Conservation (phyloP, 164 flowering plant species). For the Berberis thunbergii region DNA sequence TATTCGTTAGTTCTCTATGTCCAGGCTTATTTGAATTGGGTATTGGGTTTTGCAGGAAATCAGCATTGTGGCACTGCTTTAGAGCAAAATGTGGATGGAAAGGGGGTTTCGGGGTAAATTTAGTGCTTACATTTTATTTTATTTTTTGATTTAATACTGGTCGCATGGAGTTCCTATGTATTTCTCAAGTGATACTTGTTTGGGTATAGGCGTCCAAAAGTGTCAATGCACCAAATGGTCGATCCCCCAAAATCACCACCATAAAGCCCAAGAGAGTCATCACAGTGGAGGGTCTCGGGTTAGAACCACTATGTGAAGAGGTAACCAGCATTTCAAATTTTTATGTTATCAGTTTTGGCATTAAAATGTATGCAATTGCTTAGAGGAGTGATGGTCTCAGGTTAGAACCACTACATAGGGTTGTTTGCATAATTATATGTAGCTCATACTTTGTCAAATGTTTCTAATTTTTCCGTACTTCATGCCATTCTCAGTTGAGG, state of each 20-base stretch:
- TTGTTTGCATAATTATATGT: no score
- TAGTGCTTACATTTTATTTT: neutral
- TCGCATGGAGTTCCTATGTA: conserved; percentile 3
- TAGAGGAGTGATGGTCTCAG: neutral
- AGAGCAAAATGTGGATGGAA: conserved; percentile 71
- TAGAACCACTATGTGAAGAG: conserved; percentile 55
- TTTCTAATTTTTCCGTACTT: no score
- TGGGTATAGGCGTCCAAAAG: conserved; percentile 41
- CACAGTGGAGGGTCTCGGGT: conserved; percentile 36
- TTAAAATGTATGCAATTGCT: neutral
- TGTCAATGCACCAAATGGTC: conserved; percentile 18
- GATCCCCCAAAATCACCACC: conserved; percentile 12
- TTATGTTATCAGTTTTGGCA: neutral
- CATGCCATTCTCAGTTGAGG: no score
- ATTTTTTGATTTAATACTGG: neutral
- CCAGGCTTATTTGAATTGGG: neutral
- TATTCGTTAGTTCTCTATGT: neutral
- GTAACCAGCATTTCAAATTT: conserved; percentile 13
- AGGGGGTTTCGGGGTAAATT: conserved; percentile 38
- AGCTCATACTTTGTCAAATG: no score
- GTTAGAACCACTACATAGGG: no score
- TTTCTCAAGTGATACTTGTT: neutral
- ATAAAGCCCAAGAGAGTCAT: conserved; percentile 22
- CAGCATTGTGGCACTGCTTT: conserved; percentile 56
- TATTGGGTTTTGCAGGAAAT: conserved; percentile 20